Conservation (phyloP, 495 filamentous ascomycete species). For the Immersiella caudata region DNA sequence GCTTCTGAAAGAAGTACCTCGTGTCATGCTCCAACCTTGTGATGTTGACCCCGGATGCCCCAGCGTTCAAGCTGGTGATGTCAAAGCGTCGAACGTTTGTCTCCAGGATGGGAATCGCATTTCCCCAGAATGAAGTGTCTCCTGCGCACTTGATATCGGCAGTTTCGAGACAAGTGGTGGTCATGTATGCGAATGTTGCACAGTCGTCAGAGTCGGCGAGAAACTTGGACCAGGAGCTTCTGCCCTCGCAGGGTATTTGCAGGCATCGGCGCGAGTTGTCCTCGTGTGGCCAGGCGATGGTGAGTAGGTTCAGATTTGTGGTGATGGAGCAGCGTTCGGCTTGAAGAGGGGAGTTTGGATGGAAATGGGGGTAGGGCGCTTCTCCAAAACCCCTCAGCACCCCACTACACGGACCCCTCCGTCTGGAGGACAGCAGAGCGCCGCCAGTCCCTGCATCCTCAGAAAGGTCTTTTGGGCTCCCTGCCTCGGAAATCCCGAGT, state of each 20-base stretch:
- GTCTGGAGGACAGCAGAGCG: no score
- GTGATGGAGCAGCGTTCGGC: no score
- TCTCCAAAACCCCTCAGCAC: no score
- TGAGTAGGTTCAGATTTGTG: no score
- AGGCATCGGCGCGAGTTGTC: background rate
- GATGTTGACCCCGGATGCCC: background rate
- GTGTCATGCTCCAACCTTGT: background rate
- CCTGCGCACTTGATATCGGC: background rate
- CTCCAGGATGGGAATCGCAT: background rate
- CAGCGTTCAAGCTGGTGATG: background rate
- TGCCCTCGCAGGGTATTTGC: background rate
- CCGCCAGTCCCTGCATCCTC: no score
- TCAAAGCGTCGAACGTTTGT: background rate
- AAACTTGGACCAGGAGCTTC: background rate
- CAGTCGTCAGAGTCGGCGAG: slow-evolving; percentile 6
- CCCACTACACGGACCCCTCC: no score
- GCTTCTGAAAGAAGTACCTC: slow-evolving; percentile 7
- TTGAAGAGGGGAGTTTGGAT: no score
- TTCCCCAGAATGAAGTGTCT: background rate
- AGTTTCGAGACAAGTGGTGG: slow-evolving; percentile 1
- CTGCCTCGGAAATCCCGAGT: no score
- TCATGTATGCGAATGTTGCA: slow-evolving; percentile 1
- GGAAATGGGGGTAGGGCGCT: no score
- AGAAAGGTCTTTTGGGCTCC: no score
- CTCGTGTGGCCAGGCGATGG: background rate